Conservation (phyloP, 805 yeast genomes). For the Clavispora santaluciae region DNA sequence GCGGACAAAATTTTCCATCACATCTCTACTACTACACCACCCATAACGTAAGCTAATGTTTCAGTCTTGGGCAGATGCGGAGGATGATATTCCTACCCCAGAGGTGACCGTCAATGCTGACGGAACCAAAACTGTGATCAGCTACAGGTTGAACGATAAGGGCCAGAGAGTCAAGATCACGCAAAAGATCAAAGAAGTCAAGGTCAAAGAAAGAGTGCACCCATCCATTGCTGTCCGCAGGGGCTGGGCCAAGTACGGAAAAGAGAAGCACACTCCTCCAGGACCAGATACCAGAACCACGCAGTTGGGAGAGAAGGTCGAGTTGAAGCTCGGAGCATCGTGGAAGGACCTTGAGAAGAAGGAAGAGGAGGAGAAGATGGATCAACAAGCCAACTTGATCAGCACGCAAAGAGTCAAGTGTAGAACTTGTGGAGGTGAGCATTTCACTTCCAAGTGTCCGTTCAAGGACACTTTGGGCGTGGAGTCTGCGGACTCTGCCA, state of each 20-base stretch:
- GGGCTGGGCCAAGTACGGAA: conserved; percentile 86
- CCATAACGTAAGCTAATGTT: conserved; percentile 24
- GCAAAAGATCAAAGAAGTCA: conserved; percentile 73
- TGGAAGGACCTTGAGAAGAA: conserved; percentile 77
- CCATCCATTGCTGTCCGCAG: conserved; percentile 83
- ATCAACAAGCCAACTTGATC: conserved; percentile 35
- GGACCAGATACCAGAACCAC: conserved; percentile 92
- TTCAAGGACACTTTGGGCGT: conserved; percentile 80
- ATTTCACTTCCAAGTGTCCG: conserved; percentile 93
- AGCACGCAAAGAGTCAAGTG: conserved; percentile 53
- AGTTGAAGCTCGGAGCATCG: conserved; percentile 64
- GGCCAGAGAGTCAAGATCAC: conserved; percentile 86
- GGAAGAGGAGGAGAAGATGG: conserved; percentile 54
- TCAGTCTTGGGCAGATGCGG: conserved; percentile 68
- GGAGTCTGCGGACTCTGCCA: conserved; percentile 37
- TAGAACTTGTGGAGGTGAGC: conserved; percentile 92
- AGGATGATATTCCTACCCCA: conserved; percentile 68
- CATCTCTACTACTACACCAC: conserved; percentile 11
- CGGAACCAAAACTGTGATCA: conserved; percentile 84
- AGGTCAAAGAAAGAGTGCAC: conserved; percentile 76
- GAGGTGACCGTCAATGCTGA: conserved; percentile 74
- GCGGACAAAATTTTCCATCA: conserved; percentile 10
- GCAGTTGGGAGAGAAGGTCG: conserved; percentile 79
- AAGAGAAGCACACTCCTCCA: conserved; percentile 61
- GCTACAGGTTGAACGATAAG: conserved; percentile 67